Evolutionary conservation across 202 grass and related monocot genomes (phyloP), one percentile per base, ranked within the genome.

Genomic region (Schoenoplectus tabernaemontani): DNA sequence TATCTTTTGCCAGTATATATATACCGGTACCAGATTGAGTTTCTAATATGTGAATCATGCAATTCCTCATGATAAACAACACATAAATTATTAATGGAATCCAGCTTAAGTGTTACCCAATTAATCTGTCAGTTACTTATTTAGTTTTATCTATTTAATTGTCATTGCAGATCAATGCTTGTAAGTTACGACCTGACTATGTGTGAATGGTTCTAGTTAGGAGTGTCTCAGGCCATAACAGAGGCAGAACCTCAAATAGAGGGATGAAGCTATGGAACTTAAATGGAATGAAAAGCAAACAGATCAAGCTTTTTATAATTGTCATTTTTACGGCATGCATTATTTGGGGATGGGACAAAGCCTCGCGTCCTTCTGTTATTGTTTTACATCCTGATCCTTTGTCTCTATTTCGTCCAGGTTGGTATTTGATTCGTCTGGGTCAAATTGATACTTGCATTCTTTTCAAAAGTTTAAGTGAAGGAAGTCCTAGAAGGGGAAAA

Each of bases 301-400:
- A 87, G 48, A 79, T 99, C 85, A 95, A 90, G 58, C 83, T 96
- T 76, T 77, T 87, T 48, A 79, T 91, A 75, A 64, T 99, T 81
- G 60, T 87, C 65, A 78, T 93, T 57, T 92, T 89, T 76, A 85
- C 91, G 36, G 61, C 88, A 50, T 88, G 92, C 90, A 78, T 95
- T 90, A 83, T 99, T 76, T 99, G 88, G 90, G 91, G 88, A 86
- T 99, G 96, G 96, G 96, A 99, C 74, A 90, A 87, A 67, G 82
- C 85, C 57, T 78, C 90, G 53, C 86, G 87, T 81, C 86, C 81
- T 39, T 34, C 57, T 76, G 56, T 87, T 59, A 82, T 89, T 54
- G 47, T 86, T 70, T 82, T 81, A 57, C 84, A 54, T 44, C 88
- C 88, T n/a, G 88, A 99, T 79, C 68, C 84, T 23, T 84, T 91